Evolutionary conservation across 2,329 filamentous ascomycete species (phyloP), one percentile per base, ranked within the genome.

Genomic region (Cercospora citrullina): DNA sequence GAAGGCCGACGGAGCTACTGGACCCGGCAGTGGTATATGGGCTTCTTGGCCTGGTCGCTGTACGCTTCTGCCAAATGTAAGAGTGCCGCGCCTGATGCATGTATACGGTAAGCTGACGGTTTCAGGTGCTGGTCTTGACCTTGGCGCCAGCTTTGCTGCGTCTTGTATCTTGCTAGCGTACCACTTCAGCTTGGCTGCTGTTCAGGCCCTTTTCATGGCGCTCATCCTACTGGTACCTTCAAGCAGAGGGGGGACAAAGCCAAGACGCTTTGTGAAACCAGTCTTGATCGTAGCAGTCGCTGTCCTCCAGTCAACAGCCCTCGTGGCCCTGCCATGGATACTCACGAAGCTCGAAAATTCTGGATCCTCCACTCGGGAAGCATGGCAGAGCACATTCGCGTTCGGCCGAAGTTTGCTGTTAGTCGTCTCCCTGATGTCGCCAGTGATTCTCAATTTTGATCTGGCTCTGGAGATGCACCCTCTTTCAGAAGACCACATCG

Each of bases 11-110:
- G 66, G 21, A 63, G 31, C 48, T 72, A 63, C 60, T 73, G 71
- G 70, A 69, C 68, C 9, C 63, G 70, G 68, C 70, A 71, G 61
- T 73, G 69, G 70, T 33, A 63, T 7, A 69, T 69, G 62, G 68
- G 70, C 12, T 73, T 66, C 33, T 12, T 69, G 18, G 63, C 63
- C 12, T 72, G 66, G 69, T 42, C 65, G 21, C 30, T 71, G 23
- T 72, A 68, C 57, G 66, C 72, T 16, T 63, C 58, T 12, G 33
- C 69, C 3, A 65, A 72, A 33, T 60, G 69, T 72, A 36, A 69
- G n/a, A 62, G 12, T 67, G 64, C 16, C 23, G 53, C 53, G 16
- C 23, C 53, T 30, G 55, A 28, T 16, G 48, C 48, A 28, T 55
- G 48, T 30, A 28, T 28, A 55, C 55, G 18, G 55, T 59, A 36